These are phyloP conservation scores for Camellia oleifera DNA, from an alignment of 179 eudicot genomes.

Conservation along the genomic window DNA sequence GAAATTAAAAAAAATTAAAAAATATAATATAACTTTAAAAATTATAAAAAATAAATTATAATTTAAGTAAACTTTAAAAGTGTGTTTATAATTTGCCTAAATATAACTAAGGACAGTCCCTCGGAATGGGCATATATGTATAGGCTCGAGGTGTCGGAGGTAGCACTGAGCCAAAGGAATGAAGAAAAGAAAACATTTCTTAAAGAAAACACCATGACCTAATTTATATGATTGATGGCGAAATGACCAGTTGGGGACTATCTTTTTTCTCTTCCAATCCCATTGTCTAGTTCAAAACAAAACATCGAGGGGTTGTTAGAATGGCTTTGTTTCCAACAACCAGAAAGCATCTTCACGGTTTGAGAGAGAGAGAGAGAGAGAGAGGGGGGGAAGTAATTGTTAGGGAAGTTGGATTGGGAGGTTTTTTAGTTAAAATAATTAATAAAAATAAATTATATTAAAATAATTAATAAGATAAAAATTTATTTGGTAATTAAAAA, in stretches of 20 bases:
- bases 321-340: not conserved
- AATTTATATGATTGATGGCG: not conserved
- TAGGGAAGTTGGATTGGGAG: too few species aligned
- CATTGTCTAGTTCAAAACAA: not conserved
- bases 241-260: not conserved
- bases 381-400: not conserved
- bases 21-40: too few species aligned
- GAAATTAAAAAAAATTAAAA: too few species aligned
- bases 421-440: too few species aligned
- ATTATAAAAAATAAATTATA: not conserved
- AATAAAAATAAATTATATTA: too few species aligned
- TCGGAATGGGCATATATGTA: not conserved
- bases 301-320: not conserved
- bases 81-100: too few species aligned
- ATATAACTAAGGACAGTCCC: not conserved
- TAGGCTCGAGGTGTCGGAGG: too few species aligned
- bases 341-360: not conserved
- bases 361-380: not conserved
- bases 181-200: not conserved
- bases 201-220: conserved; percentile 14
- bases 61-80: too few species aligned
- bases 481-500: too few species aligned
- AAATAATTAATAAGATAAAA: too few species aligned
- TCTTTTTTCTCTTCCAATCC: not conserved
- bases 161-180: not conserved